Percentiles rank a stretch among this genome's conserved stretches.
Conservation (phyloP, 495 filamentous ascomycete genomes). For the Lepidopterella palustris region DNA sequence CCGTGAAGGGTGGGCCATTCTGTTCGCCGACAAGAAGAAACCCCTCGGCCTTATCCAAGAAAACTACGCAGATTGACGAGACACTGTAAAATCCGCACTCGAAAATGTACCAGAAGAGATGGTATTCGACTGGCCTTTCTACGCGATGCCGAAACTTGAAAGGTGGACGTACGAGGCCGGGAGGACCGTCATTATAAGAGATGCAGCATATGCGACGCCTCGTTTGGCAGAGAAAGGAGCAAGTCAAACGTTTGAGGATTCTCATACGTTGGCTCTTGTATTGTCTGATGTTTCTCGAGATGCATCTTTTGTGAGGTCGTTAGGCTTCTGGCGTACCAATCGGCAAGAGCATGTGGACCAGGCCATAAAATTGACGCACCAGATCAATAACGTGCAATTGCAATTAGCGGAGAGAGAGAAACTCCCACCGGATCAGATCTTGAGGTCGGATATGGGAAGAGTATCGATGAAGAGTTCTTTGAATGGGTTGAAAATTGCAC, state of each 20-base stretch:
- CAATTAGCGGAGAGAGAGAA: too few relatives aligned
- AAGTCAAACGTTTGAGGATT: conserved; percentile 13
- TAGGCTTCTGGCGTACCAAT: too few relatives aligned
- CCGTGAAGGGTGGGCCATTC: conserved; percentile 36
- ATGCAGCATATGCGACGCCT: conserved; percentile 10
- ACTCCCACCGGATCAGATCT: too few relatives aligned
- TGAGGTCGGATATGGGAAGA: too few relatives aligned
- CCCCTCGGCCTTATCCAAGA: conserved; percentile 34
- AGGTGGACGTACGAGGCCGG: background rate
- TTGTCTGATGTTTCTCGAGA: too few relatives aligned
- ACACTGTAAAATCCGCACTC: conserved; percentile 36
- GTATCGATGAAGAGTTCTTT: too few relatives aligned
- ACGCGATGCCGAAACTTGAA: conserved; percentile 10
- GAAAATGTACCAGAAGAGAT: conserved; percentile 18
- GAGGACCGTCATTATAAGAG: conserved; percentile 9
- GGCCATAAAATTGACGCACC: too few relatives aligned
- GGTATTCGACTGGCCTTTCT: conserved; percentile 39
- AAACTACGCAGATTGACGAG: conserved; percentile 33
- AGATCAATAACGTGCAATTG: too few relatives aligned
- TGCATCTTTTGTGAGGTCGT: too few relatives aligned
- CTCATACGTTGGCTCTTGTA: conserved; percentile 5
- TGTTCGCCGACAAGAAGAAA: conserved; percentile 36
- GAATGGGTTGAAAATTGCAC: too few relatives aligned
- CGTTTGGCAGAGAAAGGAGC: conserved; percentile 11
- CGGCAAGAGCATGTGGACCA: too few relatives aligned